Evolutionary conservation across 2,329 filamentous ascomycete genomes (phyloP), one percentile per base, ranked within the genome.

Genomic region (Alternaria sp.): DNA sequence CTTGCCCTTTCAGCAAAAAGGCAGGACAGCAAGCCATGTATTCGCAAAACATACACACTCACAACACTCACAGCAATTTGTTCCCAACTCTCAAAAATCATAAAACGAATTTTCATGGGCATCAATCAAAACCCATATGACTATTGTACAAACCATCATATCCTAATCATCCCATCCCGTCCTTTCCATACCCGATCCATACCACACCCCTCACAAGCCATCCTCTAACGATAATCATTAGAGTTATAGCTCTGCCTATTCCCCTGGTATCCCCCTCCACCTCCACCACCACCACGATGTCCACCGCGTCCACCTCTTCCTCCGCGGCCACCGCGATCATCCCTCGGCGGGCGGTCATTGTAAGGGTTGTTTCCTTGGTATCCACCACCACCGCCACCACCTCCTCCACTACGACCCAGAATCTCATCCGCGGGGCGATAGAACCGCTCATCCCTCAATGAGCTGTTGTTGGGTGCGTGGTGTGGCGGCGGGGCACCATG

Each of bases 231-330:
- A 40, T 66, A 69, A 19, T 72, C 68, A n/a, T 68, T 69, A n/a
- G 69, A 65, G 50, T 66, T 69, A 49, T 67, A 66, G 15, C 15
- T 47, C n/a, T 51, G 62, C 25, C 69, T 61, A 21, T 70, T 64
- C 1, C 66, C 65, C 2, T 64, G 61, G 19, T 66, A 61, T 26
- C 69, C 68, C 4, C 67, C 36, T 28, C 66, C 57, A 7, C 68
- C 66, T 5, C 26, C 26, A 12, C 66, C 60, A 23, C 64, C 54
- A 44, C 74, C 73, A n/a, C 71, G 66, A 25, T 71, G 64, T 12
- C 75, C 71, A 26, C 75, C 71, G 8, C 74, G 62, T 40, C 77
- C 74, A n/a, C 74, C 73, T 44, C 69, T 58, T 25, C 64, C 68
- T 4, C 70, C 66, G 26, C 64, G 51, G 6, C 57, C 59, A 36